Percentiles rank a stretch among this genome's conserved stretches.
These are phyloP conservation scores for Xylariomycetidae sp. DNA, from an alignment of 2,329 filamentous ascomycete species.

Conservation along the genomic window DNA sequence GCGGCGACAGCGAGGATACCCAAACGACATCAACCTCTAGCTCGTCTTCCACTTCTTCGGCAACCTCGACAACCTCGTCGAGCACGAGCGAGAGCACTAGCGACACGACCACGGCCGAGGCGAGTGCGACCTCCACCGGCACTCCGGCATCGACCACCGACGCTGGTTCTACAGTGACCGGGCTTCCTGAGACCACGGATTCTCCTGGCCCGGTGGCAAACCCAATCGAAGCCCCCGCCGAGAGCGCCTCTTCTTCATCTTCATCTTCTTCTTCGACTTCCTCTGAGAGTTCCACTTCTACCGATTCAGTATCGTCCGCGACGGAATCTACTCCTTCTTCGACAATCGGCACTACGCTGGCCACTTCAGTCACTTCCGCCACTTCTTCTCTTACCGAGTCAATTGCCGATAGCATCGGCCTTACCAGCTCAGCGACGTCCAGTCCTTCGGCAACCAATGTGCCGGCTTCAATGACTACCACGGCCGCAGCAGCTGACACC, in stretches of 20 bases:
- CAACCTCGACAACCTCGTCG: conserved; percentile 4
- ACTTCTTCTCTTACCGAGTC: conserved; percentile 2
- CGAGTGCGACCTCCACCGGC: conserved; percentile 3
- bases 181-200: too few relatives aligned
- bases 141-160: not conserved
- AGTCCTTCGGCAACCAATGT: too few relatives aligned
- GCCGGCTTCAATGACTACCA: too few relatives aligned
- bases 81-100: conserved; percentile 8
- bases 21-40: conserved; percentile 7
- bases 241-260: too few relatives aligned
- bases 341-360: not conserved
- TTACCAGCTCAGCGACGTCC: conserved; percentile 10
- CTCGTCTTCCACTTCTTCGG: conserved; percentile 1
- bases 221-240: too few relatives aligned
- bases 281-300: too few relatives aligned
- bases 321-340: not conserved
- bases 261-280: too few relatives aligned
- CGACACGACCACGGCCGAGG: conserved; percentile 5
- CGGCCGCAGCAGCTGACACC: not conserved
- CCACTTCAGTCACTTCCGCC: conserved; percentile 3
- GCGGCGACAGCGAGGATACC: conserved; percentile 3
- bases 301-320: too few relatives aligned
- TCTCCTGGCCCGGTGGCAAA: too few relatives aligned
- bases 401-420: not conserved
- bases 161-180: too few relatives aligned